phyloP scores from a whole-genome alignment of 2,329 filamentous ascomycete species.

The Hymenoscyphus fructigenus region DNA sequence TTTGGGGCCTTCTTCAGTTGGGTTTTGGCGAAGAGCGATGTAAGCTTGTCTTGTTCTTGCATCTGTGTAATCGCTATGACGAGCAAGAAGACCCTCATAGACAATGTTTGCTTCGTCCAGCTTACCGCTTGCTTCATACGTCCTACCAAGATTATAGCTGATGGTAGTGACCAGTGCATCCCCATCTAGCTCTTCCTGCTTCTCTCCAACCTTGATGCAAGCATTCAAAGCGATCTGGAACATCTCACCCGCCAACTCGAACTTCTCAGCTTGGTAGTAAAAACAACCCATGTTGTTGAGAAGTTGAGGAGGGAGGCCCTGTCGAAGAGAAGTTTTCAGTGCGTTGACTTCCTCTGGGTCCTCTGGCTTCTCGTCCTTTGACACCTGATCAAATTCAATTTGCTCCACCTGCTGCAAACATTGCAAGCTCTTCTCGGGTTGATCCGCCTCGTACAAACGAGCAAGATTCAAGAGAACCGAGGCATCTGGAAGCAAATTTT shows the following conservation, averaged over 20 bases:
- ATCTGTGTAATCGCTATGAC: conserved; percentile 90
- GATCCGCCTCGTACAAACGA: conserved; percentile 81
- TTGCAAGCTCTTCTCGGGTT: conserved; percentile 86
- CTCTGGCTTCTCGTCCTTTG: conserved; percentile 64
- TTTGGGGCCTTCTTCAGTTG: conserved; percentile 82
- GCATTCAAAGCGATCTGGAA: conserved; percentile 91
- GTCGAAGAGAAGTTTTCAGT: conserved; percentile 63
- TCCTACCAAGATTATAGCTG: conserved; percentile 92
- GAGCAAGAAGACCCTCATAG: conserved; percentile 80
- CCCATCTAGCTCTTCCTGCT: conserved; percentile 73
- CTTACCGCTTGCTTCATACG: conserved; percentile 83
- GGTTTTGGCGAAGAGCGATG: conserved; percentile 78
- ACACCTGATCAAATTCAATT: conserved; percentile 78
- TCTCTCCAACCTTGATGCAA: conserved; percentile 77
- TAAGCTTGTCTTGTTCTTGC: conserved; percentile 86
- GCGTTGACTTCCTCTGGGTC: conserved; percentile 60
- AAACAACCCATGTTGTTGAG: conserved; percentile 98
- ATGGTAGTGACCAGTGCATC: conserved; percentile 94
- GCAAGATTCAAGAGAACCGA: conserved; percentile 90
- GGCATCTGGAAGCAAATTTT: conserved; percentile 75
- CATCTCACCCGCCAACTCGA: conserved; percentile 75
- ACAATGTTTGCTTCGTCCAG: conserved; percentile 82
- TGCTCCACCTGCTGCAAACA: conserved; percentile 91
- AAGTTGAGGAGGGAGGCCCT: conserved; percentile 81
- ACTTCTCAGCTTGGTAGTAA: conserved; percentile 83